phyloP scores from a whole-genome alignment of 2,329 filamentous ascomycete species.

The Ophioceras dolichostomum region DNA sequence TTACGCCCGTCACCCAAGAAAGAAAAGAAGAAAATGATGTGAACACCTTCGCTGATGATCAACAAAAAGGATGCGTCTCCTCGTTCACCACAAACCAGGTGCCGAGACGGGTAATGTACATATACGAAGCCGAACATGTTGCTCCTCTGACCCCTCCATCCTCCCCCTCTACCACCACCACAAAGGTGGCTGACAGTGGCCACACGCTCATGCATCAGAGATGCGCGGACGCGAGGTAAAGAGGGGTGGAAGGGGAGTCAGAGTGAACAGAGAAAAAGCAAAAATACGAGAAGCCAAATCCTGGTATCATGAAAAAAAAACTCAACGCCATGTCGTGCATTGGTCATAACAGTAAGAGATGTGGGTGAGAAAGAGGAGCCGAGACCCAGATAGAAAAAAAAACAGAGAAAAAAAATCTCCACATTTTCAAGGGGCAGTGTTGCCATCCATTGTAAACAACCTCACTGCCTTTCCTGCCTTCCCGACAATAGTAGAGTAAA shows the following conservation, averaged over 20 bases:
- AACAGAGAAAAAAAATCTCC: neutral
- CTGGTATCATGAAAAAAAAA: conserved; percentile 3
- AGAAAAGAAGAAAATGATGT: too few species aligned
- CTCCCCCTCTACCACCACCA: neutral
- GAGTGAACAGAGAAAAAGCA: neutral
- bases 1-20: too few species aligned
- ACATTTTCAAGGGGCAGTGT: conserved; percentile 2
- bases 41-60: too few species aligned
- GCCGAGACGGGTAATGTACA: too few species aligned
- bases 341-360: neutral
- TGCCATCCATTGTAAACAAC: neutral
- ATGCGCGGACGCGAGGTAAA: too few species aligned
- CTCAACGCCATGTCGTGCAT: conserved; percentile 2
- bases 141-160: too few species aligned
- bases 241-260: neutral
- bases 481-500: too few species aligned
- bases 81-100: too few species aligned
- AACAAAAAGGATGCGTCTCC: too few species aligned
- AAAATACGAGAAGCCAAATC: neutral
- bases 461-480: too few species aligned
- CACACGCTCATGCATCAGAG: too few species aligned
- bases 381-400: neutral
- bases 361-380: neutral
- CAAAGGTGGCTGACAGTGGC: neutral
- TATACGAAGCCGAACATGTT: too few species aligned